Evolutionary conservation across 1,284 basidiomycete species (phyloP).

Genomic region (Ceraceosorus guamensis): DNA sequence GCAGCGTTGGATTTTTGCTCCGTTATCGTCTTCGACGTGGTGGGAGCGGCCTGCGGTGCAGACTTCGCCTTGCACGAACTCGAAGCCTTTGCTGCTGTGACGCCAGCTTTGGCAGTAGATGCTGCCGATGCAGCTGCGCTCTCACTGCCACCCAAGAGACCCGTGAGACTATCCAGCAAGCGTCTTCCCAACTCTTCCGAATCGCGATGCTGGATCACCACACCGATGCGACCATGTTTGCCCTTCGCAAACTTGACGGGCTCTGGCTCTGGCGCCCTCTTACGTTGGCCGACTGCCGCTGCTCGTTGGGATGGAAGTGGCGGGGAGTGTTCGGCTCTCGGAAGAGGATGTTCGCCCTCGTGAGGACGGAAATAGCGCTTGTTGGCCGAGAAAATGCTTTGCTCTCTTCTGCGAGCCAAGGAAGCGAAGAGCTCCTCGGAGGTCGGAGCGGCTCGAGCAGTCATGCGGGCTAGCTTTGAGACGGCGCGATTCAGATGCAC

Average conservation of each 20-base stretch:
- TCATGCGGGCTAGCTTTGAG: slow-evolving; percentile 28
- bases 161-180: not conserved
- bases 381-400: not conserved
- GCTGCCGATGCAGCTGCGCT: slow-evolving; percentile 1
- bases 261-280: not conserved
- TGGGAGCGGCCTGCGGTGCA: not conserved
- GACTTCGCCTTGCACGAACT: not conserved
- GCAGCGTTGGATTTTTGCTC: slow-evolving; percentile 2
- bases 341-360: not conserved
- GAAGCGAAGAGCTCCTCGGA: slow-evolving; percentile 15
- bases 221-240: not conserved
- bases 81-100: not conserved
- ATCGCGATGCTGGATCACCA: not conserved
- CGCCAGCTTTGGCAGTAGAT: not conserved
- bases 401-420: slow-evolving; percentile 9
- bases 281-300: not conserved
- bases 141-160: not conserved
- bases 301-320: not conserved
- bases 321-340: not conserved
- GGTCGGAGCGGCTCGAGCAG: slow-evolving; percentile 10
- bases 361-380: too few species aligned
- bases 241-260: not conserved
- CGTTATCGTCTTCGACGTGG: not conserved
- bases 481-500: slow-evolving; percentile 30
- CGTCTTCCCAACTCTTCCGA: not conserved